Conservation (phyloP, 192 early-diverging fungal species). For the Geranomyces variabilis region DNA sequence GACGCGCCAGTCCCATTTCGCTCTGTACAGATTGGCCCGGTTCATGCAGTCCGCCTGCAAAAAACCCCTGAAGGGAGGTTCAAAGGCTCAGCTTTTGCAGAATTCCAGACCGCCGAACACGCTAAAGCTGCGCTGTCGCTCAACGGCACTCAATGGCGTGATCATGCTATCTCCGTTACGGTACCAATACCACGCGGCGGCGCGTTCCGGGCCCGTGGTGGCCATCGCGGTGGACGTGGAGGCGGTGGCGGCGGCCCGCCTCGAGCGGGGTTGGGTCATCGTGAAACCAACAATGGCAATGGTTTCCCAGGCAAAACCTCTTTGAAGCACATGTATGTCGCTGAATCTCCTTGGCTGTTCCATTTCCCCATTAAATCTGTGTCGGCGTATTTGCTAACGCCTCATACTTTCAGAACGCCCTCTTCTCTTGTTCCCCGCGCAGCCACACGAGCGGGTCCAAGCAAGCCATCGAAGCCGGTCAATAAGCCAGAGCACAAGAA, state of each 20-base stretch:
- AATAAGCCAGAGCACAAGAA: not conserved
- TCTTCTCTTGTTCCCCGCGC: not conserved
- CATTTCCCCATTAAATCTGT: not conserved
- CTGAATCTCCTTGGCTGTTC: not conserved
- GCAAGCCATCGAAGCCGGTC: not conserved
- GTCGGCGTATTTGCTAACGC: not conserved
- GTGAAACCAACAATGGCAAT: not conserved
- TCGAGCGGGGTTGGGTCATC: not conserved
- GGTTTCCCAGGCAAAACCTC: not conserved
- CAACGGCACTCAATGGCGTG: slow-evolving; percentile 43
- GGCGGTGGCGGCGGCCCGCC: slow-evolving; percentile 22
- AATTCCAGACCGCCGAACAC: slow-evolving; percentile 39
- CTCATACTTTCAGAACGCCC: not conserved
- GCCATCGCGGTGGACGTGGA: not conserved
- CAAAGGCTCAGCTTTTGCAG: slow-evolving; percentile 48
- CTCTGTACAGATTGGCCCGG: slow-evolving; percentile 48
- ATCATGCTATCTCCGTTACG: slow-evolving; percentile 42
- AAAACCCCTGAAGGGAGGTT: slow-evolving; percentile 22
- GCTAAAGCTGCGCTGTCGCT: slow-evolving; percentile 42
- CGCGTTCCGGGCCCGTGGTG: not conserved
- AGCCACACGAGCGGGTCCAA: not conserved
- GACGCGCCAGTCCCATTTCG: no score
- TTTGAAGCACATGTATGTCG: not conserved
- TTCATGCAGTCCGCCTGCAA: slow-evolving; percentile 46
- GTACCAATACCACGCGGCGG: slow-evolving; percentile 18